phyloP scores from a whole-genome alignment of 495 filamentous ascomycete species.

The Penicillium maclennaniae region DNA sequence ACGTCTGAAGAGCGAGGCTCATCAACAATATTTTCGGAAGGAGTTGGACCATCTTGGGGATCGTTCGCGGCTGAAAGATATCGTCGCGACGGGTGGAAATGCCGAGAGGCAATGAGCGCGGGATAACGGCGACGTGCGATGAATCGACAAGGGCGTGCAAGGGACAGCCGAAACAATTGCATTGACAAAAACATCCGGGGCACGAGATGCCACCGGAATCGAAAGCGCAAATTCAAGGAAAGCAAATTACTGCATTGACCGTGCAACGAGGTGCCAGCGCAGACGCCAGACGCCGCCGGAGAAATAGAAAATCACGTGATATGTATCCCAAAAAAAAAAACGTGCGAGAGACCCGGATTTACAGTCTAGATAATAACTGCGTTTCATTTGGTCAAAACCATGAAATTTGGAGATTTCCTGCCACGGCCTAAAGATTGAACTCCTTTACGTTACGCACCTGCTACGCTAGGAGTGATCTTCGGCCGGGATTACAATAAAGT shows the following conservation, averaged over 20 bases:
- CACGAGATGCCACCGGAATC: constrained; percentile 27
- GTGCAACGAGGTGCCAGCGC: constrained; percentile 4
- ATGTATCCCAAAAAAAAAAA: background rate
- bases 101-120: constrained; percentile 27
- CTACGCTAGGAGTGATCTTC: constrained; percentile 17
- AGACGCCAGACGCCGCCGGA: constrained; percentile 2
- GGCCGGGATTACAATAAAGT: constrained; percentile 19
- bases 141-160: constrained; percentile 43
- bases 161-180: constrained; percentile 32
- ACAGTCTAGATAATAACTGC: background rate
- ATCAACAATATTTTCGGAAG: constrained; percentile 20
- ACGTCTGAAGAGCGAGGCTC: constrained; percentile 21
- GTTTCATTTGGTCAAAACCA: background rate
- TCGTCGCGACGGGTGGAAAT: constrained; percentile 35
- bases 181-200: constrained; percentile 45
- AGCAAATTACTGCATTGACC: constrained; percentile 17
- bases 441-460: background rate
- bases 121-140: constrained; percentile 43
- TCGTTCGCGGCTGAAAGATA: constrained; percentile 34
- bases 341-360: background rate
- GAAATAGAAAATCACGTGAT: constrained; percentile 13
- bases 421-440: background rate
- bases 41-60: constrained; percentile 21
- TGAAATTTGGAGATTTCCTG: background rate
- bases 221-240: constrained; percentile 17